Percentiles rank a stretch among this genome's conserved stretches.
Conservation (phyloP, 2,329 filamentous ascomycete genomes). For the Fusarium liriodendri region DNA sequence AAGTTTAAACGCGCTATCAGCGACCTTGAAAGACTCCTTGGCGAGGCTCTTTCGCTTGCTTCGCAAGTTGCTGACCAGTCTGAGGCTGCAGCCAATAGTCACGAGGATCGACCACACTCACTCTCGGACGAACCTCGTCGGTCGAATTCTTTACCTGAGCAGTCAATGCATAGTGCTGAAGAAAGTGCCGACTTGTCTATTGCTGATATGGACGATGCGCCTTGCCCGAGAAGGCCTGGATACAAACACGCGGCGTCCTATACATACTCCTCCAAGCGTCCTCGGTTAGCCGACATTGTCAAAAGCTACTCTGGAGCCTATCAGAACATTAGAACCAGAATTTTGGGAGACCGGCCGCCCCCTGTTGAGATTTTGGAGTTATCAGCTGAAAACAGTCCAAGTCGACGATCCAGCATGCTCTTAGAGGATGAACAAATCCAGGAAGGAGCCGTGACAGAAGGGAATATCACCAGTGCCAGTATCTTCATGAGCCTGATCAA, state of each 20-base stretch:
- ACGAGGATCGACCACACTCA: conserved; percentile 27
- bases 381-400: conserved; percentile 15
- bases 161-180: conserved; percentile 12
- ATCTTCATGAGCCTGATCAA: neutral
- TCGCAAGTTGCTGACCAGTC: conserved; percentile 52
- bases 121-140: conserved; percentile 13
- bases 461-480: neutral
- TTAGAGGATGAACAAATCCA: neutral
- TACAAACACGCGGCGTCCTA: conserved; percentile 44
- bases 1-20: conserved; percentile 52
- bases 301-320: conserved; percentile 42
- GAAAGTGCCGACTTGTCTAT: conserved; percentile 17
- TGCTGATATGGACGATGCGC: conserved; percentile 3
- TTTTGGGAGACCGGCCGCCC: neutral
- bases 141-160: neutral
- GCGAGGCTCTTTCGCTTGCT: conserved; percentile 58
- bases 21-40: conserved; percentile 59
- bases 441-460: neutral
- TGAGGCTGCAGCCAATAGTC: conserved; percentile 26
- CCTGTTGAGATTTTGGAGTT: neutral
- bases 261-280: conserved; percentile 33
- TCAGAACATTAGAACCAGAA: conserved; percentile 13
- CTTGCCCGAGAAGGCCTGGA: conserved; percentile 14
- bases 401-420: conserved; percentile 26
- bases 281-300: conserved; percentile 41